phyloP scores from a whole-genome alignment of 1,284 basidiomycete species.

The Pascua sp. region DNA sequence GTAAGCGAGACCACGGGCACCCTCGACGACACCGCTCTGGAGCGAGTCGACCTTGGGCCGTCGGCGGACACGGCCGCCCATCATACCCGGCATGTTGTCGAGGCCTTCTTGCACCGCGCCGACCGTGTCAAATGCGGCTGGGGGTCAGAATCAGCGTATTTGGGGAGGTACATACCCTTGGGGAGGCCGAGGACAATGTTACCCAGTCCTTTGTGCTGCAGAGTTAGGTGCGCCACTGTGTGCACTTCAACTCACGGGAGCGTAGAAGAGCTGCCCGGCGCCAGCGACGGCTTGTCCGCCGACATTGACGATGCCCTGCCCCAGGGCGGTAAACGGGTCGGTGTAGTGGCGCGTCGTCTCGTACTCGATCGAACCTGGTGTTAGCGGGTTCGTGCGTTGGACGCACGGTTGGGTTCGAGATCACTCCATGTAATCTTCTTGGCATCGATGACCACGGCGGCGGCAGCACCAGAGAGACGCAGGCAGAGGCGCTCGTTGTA shows the following conservation, averaged over 20 bases:
- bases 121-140: slow-evolving; percentile 48
- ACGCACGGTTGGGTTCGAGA: slow-evolving; percentile 55
- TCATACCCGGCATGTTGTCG: slow-evolving; percentile 52
- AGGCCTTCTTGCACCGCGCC: slow-evolving; percentile 54
- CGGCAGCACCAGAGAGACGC: slow-evolving; percentile 58
- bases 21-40: slow-evolving; percentile 54
- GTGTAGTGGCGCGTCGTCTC: slow-evolving; percentile 36
- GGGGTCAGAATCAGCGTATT: neutral
- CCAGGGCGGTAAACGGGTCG: slow-evolving; percentile 33
- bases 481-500: slow-evolving; percentile 58
- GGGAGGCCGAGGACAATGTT: slow-evolving; percentile 53
- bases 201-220: slow-evolving; percentile 51
- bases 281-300: slow-evolving; percentile 53
- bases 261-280: slow-evolving; percentile 54
- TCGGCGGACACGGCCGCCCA: slow-evolving; percentile 52
- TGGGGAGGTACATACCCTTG: slow-evolving; percentile 20
- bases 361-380: slow-evolving; percentile 58
- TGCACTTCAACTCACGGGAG: slow-evolving; percentile 36
- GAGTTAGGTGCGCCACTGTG: slow-evolving; percentile 9
- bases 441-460: slow-evolving; percentile 55
- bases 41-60: slow-evolving; percentile 52
- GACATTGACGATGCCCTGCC: slow-evolving; percentile 56
- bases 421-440: slow-evolving; percentile 52
- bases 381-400: neutral
- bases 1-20: slow-evolving; percentile 47